Evolutionary conservation across 2,329 filamentous ascomycete species (phyloP).

Genomic region (Botrytis fragariae): DNA sequence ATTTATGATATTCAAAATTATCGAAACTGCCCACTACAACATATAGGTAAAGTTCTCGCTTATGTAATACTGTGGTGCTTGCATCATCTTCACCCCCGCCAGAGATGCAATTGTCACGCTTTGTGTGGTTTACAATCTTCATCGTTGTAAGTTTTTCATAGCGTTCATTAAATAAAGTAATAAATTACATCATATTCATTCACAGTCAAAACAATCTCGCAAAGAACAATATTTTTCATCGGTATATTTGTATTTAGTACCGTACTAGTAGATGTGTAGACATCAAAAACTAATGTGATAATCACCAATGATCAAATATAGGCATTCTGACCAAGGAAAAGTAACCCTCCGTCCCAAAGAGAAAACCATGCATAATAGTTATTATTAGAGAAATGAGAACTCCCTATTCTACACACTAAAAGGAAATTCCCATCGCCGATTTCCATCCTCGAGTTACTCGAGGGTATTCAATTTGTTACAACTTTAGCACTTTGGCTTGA

Average conservation of each 20-base stretch:
- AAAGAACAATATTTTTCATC: neutral
- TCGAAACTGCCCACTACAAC: constrained; percentile 12
- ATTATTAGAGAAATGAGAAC: constrained; percentile 15
- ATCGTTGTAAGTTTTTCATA: neutral
- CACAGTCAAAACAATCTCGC: neutral
- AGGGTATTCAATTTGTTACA: constrained; percentile 11
- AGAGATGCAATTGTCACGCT: neutral
- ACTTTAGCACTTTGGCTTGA: constrained; percentile 6
- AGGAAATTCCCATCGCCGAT: constrained; percentile 9
- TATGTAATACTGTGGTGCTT: neutral
- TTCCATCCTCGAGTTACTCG: neutral
- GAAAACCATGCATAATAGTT: constrained; percentile 8
- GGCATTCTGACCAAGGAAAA: constrained; percentile 16
- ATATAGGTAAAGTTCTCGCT: constrained; percentile 10
- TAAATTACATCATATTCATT: neutral
- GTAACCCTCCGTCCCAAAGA: neutral
- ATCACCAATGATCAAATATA: neutral
- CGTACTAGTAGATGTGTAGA: neutral
- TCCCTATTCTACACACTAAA: constrained; percentile 16
- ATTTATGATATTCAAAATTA: neutral
- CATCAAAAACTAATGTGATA: constrained; percentile 13
- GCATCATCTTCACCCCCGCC: neutral
- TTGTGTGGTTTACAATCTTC: neutral
- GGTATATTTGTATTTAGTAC: neutral
- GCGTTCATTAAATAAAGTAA: neutral